Conservation (phyloP, 169 alveolate species). For the Plasmodium fragile region DNA sequence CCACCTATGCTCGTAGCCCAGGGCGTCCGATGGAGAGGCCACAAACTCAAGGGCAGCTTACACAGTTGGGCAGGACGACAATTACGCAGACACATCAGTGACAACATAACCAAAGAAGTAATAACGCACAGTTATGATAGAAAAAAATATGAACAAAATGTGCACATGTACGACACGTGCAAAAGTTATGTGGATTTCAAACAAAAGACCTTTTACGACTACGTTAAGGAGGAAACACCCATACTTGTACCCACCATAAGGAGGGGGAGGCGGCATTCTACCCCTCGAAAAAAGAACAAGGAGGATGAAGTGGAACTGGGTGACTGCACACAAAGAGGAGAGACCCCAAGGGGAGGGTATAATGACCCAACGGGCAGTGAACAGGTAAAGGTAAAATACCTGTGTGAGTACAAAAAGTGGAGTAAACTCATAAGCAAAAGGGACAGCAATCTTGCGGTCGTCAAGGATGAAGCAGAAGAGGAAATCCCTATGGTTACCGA, state of each 20-base stretch:
- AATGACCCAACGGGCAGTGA: not conserved
- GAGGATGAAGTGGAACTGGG: not conserved
- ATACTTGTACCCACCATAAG: not conserved
- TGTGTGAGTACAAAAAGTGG: constrained; percentile 69
- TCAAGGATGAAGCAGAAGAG: not conserved
- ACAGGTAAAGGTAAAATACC: constrained; percentile 2
- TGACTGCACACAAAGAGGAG: not conserved
- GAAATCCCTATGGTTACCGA: not conserved
- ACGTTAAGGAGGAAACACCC: constrained; percentile 15
- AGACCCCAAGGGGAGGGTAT: not conserved
- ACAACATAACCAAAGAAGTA: constrained; percentile 31
- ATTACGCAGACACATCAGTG: constrained; percentile 24
- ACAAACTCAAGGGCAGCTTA: not conserved
- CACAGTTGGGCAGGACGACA: constrained; percentile 11
- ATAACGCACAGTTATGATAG: constrained; percentile 61
- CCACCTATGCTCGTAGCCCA: not conserved
- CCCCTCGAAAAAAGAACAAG: not conserved
- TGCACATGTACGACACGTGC: constrained; percentile 40
- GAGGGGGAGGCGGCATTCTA: not conserved
- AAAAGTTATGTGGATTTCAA: constrained; percentile 59
- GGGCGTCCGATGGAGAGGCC: constrained; percentile 18
- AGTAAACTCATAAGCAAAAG: constrained; percentile 23
- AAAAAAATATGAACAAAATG: constrained; percentile 49
- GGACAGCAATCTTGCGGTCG: not conserved
- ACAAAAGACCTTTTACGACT: constrained; percentile 60